Evolutionary conservation across 1,284 basidiomycete genomes (phyloP).

Genomic region (Stygiomarasmius scandens): DNA sequence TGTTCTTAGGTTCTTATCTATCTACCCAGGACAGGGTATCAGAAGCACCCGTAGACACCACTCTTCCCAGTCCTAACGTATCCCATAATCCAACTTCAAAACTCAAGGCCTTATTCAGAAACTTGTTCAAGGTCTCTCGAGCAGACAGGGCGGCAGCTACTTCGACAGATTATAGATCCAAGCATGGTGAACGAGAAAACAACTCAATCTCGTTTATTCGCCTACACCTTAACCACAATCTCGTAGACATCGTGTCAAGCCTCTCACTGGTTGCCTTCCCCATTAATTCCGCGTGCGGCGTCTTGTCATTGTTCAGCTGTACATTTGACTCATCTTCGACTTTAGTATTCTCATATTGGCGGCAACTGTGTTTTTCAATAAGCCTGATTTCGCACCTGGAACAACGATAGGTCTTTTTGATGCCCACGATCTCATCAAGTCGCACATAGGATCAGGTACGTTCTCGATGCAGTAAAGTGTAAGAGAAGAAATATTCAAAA

Average conservation of each 20-base stretch:
- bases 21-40: conserved; percentile 65
- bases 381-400: conserved; percentile 22
- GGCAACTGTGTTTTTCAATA: conserved; percentile 62
- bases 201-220: conserved; percentile 60
- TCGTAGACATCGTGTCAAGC: conserved; percentile 54
- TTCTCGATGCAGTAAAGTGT: conserved; percentile 1
- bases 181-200: conserved; percentile 45
- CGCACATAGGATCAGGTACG: conserved; percentile 62
- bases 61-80: conserved; percentile 8
- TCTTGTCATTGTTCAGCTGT: too few species aligned
- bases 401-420: conserved; percentile 65
- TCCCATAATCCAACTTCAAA: conserved; percentile 14
- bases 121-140: conserved; percentile 35
- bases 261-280: conserved; percentile 70
- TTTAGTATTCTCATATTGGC: conserved; percentile 57
- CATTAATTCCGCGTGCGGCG: conserved; percentile 63
- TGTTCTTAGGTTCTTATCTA: conserved; percentile 79
- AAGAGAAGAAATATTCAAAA: background rate
- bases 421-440: conserved; percentile 65
- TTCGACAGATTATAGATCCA: conserved; percentile 32
- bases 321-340: background rate
- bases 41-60: conserved; percentile 5
- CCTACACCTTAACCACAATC: conserved; percentile 66
- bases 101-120: conserved; percentile 20
- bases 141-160: conserved; percentile 35